Base-by-base conservation (phyloP, 73 alveolate species). In the Paramecium octaurelia region DNA sequence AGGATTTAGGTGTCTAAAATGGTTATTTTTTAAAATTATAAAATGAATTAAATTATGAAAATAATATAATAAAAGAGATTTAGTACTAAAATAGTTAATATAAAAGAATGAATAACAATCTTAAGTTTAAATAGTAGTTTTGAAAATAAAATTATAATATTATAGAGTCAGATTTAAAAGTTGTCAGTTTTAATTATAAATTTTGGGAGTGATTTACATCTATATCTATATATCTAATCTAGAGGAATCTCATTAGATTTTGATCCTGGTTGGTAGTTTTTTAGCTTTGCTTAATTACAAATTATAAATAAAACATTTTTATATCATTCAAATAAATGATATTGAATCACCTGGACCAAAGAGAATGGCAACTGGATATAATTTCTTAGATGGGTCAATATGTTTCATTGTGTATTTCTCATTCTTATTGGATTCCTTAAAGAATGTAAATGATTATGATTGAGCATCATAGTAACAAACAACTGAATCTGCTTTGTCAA, bases 331-430 rank as follows among this genome's bases (percentile, higher is more conserved):
- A 31, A 31, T 31, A 64, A 64, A 21, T 64, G 84, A 64, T 12
- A 64, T 64, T 3, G 84, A 64, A 64, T 64, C 84, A 31, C 84
- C 84, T 31, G 84, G 84, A 31, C 84, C 84, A 34, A 64, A 64
- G 24, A 64, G 50, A 24, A 64, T 64, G 44, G 84, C 84, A 64
- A 64, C 84, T 31, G 84, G 84, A 16, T 27, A 64, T 34, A 64
- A 64, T 64, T 48, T 64, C 42, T 27, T 64, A 18, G 50, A 31
- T 3, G 50, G 8, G 9, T 64, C 46, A 34, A 11, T 64, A 14
- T 27, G 46, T 64, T 64, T 64, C 84, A 64, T 64, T 2, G 46
- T 34, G 24, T 23, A 64, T 64, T 64, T 64, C 9, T 64, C 84
- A 64, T 64, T 64, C 11, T 64, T 64, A 64, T 64, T 27, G 14